phyloP scores from a whole-genome alignment of 495 filamentous ascomycete species.

The Jackrogersella multiformis region DNA sequence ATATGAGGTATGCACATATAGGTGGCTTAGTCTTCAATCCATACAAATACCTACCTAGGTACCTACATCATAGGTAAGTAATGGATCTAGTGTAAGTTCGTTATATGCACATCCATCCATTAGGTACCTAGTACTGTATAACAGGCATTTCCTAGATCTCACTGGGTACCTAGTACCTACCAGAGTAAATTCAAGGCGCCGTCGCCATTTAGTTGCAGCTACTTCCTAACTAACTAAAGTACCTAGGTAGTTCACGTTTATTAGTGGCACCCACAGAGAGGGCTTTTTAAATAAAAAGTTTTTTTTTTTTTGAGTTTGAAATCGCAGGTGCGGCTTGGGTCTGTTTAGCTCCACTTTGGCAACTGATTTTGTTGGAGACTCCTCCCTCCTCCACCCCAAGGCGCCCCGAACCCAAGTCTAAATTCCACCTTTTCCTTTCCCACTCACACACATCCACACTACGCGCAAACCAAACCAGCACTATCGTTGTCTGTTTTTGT shows the following conservation, averaged over 20 bases:
- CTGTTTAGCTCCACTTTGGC: conserved; percentile 36
- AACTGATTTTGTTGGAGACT: conserved; percentile 34
- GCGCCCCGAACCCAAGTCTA: conserved; percentile 38
- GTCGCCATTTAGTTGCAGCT: conserved; percentile 16
- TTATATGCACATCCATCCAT: too few relatives aligned
- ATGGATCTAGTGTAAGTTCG: too few relatives aligned
- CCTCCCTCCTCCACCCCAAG: conserved; percentile 27
- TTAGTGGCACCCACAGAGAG: conserved; percentile 31
- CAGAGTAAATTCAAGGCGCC: neutral
- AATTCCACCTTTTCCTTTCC: conserved; percentile 47
- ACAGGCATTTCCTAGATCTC: neutral
- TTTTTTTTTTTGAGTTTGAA: conserved; percentile 37
- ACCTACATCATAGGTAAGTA: too few relatives aligned
- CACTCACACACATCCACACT: conserved; percentile 59
- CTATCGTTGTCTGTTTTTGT: conserved; percentile 69
- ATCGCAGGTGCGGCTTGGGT: conserved; percentile 25
- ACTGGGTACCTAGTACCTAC: conserved; percentile 1
- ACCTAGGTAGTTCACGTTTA: conserved; percentile 18
- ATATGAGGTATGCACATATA: too few relatives aligned
- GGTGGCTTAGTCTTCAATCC: too few relatives aligned
- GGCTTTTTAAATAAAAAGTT: conserved; percentile 17
- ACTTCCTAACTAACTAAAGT: conserved; percentile 13
- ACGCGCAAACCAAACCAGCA: conserved; percentile 51
- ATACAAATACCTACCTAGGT: too few relatives aligned
- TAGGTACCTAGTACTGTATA: too few relatives aligned